Base-by-base conservation (phyloP, 805 yeast genomes). In the Jamesozyma spencerorum region DNA sequence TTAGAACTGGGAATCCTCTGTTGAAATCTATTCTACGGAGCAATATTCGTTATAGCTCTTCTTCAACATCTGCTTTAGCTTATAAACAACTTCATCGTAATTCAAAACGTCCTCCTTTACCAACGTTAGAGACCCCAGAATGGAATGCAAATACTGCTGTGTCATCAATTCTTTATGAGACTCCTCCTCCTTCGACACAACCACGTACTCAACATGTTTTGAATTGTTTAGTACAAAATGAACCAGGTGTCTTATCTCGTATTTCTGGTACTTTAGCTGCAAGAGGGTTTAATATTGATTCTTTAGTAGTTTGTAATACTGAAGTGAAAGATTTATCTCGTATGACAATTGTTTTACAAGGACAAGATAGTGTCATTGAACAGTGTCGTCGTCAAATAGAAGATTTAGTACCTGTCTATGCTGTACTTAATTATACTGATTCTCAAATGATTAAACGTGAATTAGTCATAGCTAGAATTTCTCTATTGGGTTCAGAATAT, bases 61-160 rank as follows among this genome's bases (percentile, higher is more conserved):
- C 86, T 5, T 86, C 96, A 15, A 86, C 96, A 4, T 78, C 96
- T 18, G 97, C 97, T 7, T 68, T 92, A 60, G 95, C 97, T 7
- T 92, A 92, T 68, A 92, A 92, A 65, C 81, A 85, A 26, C 69
- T 88, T 50, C 95, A 87, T 63, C 80, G 94, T 53, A 83, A 86
- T 63, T 81, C 78, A 54, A 77, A 75, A 53, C 78, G 87, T 60
- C 97, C 97, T 30, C 83, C 94, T 28, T 72, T 90, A 53, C 98
- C 97, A 38, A 85, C 94, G 4, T 70, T 88, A 49, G 96, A 88
- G 49, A 79, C 95, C 12, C 97, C 97, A 47, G 76, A 75, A 54
- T 86, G 97, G 95, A 81, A 92, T 30, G 94, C 95, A n/a, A 83
- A 85, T 50, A 84, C 95, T 34, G 98, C 97, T 5, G 97, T 92